Evolutionary conservation across 805 yeast species (phyloP), one percentile per base, ranked within the genome.

Genomic region (Clavispora vitiphila): DNA sequence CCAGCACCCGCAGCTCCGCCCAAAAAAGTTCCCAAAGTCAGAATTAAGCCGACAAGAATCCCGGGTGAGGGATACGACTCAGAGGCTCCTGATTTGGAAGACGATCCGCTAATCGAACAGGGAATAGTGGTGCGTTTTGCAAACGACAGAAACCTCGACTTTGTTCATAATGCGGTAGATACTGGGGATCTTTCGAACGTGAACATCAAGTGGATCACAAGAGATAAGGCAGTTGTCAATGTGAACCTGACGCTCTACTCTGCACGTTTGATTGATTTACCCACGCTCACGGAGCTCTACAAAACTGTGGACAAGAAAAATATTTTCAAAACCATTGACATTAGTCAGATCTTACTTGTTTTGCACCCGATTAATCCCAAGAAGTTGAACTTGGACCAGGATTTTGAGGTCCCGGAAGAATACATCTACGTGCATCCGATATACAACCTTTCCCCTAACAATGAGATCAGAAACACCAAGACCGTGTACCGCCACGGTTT

Each of bases 31-130:
- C 78, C 80, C 3, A 65, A 72, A 24, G 74, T 77, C 21, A 60
- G 78, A 47, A 69, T 78, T 29, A 78, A 76, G 47, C 81, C 81
- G 1, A 72, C 78, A 0, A 70, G 96, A 52, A 72, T 83, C 3
- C 93, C 95, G 0, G 96, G 96, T 4, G 96, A 91, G 53, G 98
- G 98, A 1, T 91, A 91, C 61, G 99, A 91, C 57, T 84, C 96
- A 2, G 98, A 91, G 55, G 97, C 95, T 15, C 95, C 96, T 0
- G 98, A 91, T 50, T 69, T 87, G 20, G 99, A 93, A 58, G 96
- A 89, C 46, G 97, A 93, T 56, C 98, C 99, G 1, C 65, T 88
- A 46, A 69, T 88, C 8, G 98, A 93, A 56, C 95, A 87, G 50
- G 96, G 93, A 0, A 72, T 93, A 1, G 71, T 89, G 1, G 60